These are phyloP conservation scores for Mortierella sp. DNA, from an alignment of 371 early-diverging fungal species.

Conservation along the genomic window DNA sequence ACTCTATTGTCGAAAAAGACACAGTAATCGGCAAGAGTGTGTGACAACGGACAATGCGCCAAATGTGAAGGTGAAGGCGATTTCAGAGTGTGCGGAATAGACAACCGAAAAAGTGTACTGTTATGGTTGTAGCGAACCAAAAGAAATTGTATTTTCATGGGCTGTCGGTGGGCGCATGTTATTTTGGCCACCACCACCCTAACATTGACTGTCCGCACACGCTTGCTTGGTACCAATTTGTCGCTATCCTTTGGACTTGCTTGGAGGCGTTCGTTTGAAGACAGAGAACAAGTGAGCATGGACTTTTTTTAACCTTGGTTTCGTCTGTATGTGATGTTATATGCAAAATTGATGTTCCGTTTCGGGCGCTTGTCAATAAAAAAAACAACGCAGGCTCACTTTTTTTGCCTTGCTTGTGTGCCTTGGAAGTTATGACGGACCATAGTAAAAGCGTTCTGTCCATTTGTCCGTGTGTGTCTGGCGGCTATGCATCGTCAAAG, in stretches of 20 bases:
- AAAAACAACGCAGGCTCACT: neutral
- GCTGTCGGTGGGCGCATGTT: neutral
- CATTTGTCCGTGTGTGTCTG: neutral
- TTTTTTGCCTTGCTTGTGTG: neutral
- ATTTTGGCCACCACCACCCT: neutral
- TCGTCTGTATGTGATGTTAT: neutral
- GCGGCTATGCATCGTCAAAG: neutral
- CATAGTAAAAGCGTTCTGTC: neutral
- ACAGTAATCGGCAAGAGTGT: neutral
- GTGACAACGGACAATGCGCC: neutral
- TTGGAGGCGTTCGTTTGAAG: neutral
- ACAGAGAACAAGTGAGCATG: neutral
- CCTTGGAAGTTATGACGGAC: neutral
- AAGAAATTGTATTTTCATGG: neutral
- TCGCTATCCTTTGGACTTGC: neutral
- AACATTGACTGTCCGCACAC: neutral
- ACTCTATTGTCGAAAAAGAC: neutral
- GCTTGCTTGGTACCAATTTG: neutral
- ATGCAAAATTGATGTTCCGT: slow-evolving; percentile 8
- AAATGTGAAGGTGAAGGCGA: neutral
- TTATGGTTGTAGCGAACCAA: neutral
- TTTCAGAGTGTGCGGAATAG: neutral
- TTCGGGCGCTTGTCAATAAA: neutral
- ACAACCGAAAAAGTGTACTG: neutral
- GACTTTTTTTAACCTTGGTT: neutral